phyloP scores from a whole-genome alignment of 2,329 filamentous ascomycete genomes.

The Aspergillus costaricaensis region DNA sequence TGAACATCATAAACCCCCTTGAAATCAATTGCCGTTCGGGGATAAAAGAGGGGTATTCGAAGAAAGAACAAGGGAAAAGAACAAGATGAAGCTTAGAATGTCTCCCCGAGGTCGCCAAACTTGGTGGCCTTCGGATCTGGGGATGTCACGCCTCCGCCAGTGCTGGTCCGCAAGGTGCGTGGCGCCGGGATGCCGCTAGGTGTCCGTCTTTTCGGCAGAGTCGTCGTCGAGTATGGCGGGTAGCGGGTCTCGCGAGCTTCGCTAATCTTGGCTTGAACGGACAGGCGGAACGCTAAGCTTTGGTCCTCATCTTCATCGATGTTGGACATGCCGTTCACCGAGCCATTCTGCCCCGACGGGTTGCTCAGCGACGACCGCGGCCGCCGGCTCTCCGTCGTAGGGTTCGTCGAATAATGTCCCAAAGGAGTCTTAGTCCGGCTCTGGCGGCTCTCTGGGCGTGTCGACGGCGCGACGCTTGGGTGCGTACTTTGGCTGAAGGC shows the following conservation, averaged over 20 bases:
- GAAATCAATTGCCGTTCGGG: not conserved
- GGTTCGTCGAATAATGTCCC: conserved; percentile 54
- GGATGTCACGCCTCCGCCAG: conserved; percentile 50
- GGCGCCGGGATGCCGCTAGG: conserved; percentile 50
- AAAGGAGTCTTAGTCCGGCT: conserved; percentile 68
- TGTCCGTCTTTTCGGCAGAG: conserved; percentile 52
- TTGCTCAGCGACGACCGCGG: conserved; percentile 72
- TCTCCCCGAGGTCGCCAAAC: conserved; percentile 56
- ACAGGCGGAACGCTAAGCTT: conserved; percentile 48
- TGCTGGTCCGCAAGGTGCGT: conserved; percentile 43
- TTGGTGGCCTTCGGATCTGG: conserved; percentile 52
- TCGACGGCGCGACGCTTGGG: conserved; percentile 40
- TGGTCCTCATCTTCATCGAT: conserved; percentile 58
- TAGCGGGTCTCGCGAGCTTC: conserved; percentile 35
- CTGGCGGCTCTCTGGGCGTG: conserved; percentile 66
- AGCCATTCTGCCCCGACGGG: conserved; percentile 57
- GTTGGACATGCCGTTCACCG: conserved; percentile 57
- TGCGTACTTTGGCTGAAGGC: conserved; percentile 45
- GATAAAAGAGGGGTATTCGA: conserved; percentile 7
- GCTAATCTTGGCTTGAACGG: conserved; percentile 27
- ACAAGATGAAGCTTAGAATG: conserved; percentile 46
- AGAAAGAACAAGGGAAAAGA: conserved; percentile 4
- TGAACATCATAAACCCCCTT: conserved; percentile 24
- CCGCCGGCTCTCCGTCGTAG: conserved; percentile 55
- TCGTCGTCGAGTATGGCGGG: conserved; percentile 54